Percentiles rank a stretch among this genome's conserved stretches.
phyloP scores from a whole-genome alignment of 306 rosid genomes.

The Lathyrus tuberosus region DNA sequence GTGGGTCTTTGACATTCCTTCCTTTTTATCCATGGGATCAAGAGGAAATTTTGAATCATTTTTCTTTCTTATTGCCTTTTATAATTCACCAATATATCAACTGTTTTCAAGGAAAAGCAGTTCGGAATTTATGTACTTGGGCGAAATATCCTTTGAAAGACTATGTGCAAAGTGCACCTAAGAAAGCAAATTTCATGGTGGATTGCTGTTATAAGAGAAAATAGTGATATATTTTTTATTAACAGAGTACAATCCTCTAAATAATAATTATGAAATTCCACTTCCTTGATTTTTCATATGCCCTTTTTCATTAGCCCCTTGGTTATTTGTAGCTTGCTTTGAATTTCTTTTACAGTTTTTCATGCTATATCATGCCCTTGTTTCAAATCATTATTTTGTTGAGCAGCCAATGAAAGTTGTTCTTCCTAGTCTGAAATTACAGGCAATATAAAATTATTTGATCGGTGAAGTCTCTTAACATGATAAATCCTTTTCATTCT shows the following conservation, averaged over 20 bases:
- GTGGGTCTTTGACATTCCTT: constrained; percentile 48
- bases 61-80: constrained; percentile 14
- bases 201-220: neutral
- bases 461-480: neutral
- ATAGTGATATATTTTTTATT: neutral
- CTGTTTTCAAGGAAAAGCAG: constrained; percentile 20
- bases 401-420: neutral
- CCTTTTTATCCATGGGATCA: constrained; percentile 31
- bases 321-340: neutral
- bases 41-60: constrained; percentile 24
- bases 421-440: neutral
- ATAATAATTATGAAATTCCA: neutral
- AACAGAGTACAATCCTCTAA: neutral
- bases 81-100: constrained; percentile 10
- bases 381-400: neutral
- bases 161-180: constrained; percentile 4
- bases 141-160: neutral
- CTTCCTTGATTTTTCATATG: neutral
- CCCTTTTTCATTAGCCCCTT: neutral
- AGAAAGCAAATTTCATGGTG: neutral
- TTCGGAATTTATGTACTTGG: neutral
- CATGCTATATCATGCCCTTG: neutral
- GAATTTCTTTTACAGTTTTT: neutral
- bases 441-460: neutral
- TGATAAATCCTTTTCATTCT: neutral